Percentiles rank a stretch among this genome's conserved stretches.
Evolutionary conservation across 2,329 filamentous ascomycete genomes (phyloP).

Genomic region (Pestalotiopsis sp.): DNA sequence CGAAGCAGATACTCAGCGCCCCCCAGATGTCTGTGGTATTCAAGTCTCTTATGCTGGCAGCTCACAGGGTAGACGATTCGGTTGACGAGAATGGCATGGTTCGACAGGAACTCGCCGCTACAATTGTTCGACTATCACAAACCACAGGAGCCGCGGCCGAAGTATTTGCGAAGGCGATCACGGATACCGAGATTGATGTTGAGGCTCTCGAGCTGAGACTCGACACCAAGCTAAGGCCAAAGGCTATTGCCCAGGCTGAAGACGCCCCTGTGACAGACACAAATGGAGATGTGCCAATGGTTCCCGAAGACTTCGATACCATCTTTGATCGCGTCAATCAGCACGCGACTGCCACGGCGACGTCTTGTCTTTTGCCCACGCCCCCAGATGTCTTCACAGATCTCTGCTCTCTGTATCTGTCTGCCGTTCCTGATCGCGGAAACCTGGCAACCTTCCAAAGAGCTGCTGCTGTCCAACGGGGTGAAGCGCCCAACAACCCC

Average conservation of each 20-base stretch:
- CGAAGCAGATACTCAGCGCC: slow-evolving; percentile 62
- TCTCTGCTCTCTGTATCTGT: slow-evolving; percentile 59
- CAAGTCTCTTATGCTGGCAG: slow-evolving; percentile 65
- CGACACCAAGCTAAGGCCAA: slow-evolving; percentile 68
- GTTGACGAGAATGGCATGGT: slow-evolving; percentile 57
- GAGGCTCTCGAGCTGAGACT: slow-evolving; percentile 76
- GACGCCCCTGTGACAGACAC: slow-evolving; percentile 52
- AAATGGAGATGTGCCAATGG: slow-evolving; percentile 15
- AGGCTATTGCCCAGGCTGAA: slow-evolving; percentile 50
- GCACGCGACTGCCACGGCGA: slow-evolving; percentile 37
- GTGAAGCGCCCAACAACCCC: slow-evolving; percentile 59
- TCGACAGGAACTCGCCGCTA: slow-evolving; percentile 66
- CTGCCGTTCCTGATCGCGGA: slow-evolving; percentile 37
- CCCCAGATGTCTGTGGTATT: slow-evolving; percentile 67
- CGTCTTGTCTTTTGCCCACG: slow-evolving; percentile 56
- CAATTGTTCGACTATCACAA: slow-evolving; percentile 69
- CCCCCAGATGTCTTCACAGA: slow-evolving; percentile 58
- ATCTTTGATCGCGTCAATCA: slow-evolving; percentile 27
- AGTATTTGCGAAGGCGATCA: slow-evolving; percentile 68
- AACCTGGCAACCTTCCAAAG: slow-evolving; percentile 56
- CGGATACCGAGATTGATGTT: slow-evolving; percentile 71
- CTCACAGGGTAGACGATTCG: slow-evolving; percentile 59
- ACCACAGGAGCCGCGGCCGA: slow-evolving; percentile 59
- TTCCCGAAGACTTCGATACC: slow-evolving; percentile 27
- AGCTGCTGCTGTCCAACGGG: slow-evolving; percentile 55